A percentile compares a stretch with the other conserved stretches of the same genome.
Evolutionary conservation across 371 early-diverging fungal genomes (phyloP).

Genomic region (Batkoa obscura): DNA sequence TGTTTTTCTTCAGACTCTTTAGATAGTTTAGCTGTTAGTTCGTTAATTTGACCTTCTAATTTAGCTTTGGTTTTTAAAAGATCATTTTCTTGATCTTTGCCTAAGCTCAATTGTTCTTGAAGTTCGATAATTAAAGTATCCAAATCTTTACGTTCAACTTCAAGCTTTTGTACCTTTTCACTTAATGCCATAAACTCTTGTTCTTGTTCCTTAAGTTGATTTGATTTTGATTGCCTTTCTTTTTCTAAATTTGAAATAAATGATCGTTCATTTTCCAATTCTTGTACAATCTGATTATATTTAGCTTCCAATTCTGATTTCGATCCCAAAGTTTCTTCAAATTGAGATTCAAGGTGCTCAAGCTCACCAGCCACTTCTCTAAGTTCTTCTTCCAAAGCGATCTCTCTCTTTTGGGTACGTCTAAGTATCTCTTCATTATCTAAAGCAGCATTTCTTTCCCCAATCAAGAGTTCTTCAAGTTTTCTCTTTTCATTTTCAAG

Average conservation of each 20-base stretch:
- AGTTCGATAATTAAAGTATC: slow-evolving; percentile 32
- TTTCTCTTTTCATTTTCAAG: slow-evolving; percentile 41
- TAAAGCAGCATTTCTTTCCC: slow-evolving; percentile 47
- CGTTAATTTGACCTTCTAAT: slow-evolving; percentile 23
- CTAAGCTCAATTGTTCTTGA: slow-evolving; percentile 25
- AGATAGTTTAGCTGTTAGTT: slow-evolving; percentile 33
- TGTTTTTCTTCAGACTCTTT: slow-evolving; percentile 22
- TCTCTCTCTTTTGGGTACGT: slow-evolving; percentile 47
- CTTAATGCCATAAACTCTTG: slow-evolving; percentile 19
- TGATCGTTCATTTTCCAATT: slow-evolving; percentile 19
- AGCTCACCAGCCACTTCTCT: slow-evolving; percentile 32
- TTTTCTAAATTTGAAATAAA: slow-evolving; percentile 37
- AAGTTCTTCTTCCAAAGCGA: slow-evolving; percentile 42
- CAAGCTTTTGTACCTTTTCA: slow-evolving; percentile 20
- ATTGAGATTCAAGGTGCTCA: slow-evolving; percentile 39
- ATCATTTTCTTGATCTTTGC: slow-evolving; percentile 21
- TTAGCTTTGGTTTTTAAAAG: slow-evolving; percentile 23
- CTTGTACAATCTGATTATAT: slow-evolving; percentile 19
- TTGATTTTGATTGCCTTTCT: slow-evolving; percentile 26
- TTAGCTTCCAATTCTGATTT: slow-evolving; percentile 25
- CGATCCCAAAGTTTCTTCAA: slow-evolving; percentile 24
- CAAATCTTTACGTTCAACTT: slow-evolving; percentile 30
- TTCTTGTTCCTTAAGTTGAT: slow-evolving; percentile 30
- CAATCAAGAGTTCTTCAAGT: slow-evolving; percentile 40
- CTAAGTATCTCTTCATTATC: slow-evolving; percentile 64